phyloP scores from a whole-genome alignment of 768 basidiomycete species.

The Scleroderma bovista region DNA sequence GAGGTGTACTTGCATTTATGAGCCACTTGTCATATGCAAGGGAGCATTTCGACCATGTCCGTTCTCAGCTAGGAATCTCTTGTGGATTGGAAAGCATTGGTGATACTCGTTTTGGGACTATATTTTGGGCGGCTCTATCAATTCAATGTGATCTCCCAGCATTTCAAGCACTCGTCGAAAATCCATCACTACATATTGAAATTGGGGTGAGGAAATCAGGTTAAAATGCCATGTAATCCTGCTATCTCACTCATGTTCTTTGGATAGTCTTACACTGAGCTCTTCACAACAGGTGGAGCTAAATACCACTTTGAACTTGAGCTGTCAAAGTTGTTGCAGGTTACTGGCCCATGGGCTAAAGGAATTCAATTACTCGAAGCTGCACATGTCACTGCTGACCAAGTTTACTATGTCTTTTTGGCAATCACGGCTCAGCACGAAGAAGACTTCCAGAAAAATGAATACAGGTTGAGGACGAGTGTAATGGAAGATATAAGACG shows the following conservation, averaged over 20 bases:
- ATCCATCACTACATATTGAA: neutral
- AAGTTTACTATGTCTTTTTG: constrained; percentile 23
- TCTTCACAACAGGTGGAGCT: neutral
- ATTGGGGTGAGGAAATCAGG: neutral
- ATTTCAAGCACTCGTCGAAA: constrained; percentile 8
- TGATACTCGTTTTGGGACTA: constrained; percentile 17
- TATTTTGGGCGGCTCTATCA: constrained; percentile 13
- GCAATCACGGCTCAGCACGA: constrained; percentile 10
- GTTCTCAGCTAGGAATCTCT: neutral
- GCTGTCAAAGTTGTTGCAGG: constrained; percentile 1
- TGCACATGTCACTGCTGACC: constrained; percentile 13
- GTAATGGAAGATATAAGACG: constrained; percentile 7
- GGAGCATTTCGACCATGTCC: neutral
- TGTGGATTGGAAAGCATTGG: constrained; percentile 14
- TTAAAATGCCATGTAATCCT: no score
- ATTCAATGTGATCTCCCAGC: constrained; percentile 10
- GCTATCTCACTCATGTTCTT: neutral
- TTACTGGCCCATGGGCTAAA: constrained; percentile 14
- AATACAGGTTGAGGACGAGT: neutral
- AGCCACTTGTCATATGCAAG: neutral
- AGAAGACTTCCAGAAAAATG: constrained; percentile 8
- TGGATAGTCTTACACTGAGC: neutral
- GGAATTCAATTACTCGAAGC: constrained; percentile 23
- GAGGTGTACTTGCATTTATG: neutral
- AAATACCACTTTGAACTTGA: constrained; percentile 2